phyloP scores from a whole-genome alignment of 257 asterid genomes.

The Mitragyna speciosa region DNA sequence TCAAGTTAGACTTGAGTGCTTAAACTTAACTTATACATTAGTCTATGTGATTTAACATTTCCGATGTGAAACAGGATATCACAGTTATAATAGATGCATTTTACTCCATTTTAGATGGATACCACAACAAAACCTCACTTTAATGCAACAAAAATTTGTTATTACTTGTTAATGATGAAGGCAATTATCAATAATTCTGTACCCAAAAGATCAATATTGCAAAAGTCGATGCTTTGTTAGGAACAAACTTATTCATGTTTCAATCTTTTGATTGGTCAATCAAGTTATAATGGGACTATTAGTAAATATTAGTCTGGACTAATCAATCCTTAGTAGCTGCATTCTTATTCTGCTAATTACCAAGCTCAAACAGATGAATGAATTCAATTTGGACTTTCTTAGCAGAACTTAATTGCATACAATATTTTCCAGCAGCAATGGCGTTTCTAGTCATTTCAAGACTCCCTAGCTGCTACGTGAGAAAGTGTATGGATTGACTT shows the following conservation, averaged over 20 bases:
- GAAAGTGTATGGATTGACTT: neutral
- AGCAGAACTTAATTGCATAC: neutral
- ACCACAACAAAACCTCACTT: too few relatives aligned
- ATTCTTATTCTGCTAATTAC: neutral
- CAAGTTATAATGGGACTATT: too few relatives aligned
- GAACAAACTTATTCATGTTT: too few relatives aligned
- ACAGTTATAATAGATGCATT: neutral
- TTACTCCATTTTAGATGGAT: neutral
- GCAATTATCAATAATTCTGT: neutral
- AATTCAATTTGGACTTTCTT: neutral
- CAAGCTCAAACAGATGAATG: neutral
- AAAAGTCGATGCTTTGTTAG: too few relatives aligned
- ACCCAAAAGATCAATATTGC: neutral
- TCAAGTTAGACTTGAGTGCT: too few relatives aligned
- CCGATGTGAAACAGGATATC: too few relatives aligned
- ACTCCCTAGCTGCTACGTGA: neutral
- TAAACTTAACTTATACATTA: too few relatives aligned
- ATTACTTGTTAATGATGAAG: neutral
- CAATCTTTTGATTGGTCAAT: too few relatives aligned
- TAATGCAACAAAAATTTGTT: too few relatives aligned
- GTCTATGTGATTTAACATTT: too few relatives aligned
- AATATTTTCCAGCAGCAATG: neutral
- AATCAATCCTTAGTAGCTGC: neutral
- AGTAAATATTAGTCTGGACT: too few relatives aligned
- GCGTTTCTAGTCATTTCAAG: neutral